Conservation (phyloP, 306 rosid genomes). For the Medicago ruthenica region DNA sequence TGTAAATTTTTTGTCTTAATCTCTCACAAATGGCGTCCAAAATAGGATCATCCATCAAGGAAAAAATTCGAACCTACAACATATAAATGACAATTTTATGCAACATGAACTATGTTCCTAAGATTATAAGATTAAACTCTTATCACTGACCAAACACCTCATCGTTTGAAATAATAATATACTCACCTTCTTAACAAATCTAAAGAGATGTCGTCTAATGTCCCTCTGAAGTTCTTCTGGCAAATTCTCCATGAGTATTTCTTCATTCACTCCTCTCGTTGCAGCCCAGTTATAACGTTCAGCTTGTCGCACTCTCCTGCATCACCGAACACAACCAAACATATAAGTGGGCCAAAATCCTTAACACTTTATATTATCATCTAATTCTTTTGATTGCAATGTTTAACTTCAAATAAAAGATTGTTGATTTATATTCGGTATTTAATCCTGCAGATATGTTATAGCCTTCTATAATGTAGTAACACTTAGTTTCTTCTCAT, state of each 20-base stretch:
- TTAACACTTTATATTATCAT: not conserved
- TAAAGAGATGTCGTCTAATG: conserved; percentile 80
- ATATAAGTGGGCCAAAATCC: conserved; percentile 15
- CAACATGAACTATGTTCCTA: not conserved
- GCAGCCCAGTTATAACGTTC: conserved; percentile 90
- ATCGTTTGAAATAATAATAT: not conserved
- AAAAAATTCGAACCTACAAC: conserved; percentile 76
- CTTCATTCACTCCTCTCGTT: conserved; percentile 94
- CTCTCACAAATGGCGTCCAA: conserved; percentile 81
- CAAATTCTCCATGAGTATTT: conserved; percentile 71
- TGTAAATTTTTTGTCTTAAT: conserved; percentile 76
- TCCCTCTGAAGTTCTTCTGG: conserved; percentile 87
- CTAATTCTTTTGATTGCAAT: too few species aligned
- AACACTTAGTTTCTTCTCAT: too few species aligned
- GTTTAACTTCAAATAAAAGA: too few species aligned
- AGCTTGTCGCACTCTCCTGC: conserved; percentile 75
- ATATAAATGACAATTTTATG: not conserved
- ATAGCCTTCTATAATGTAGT: too few species aligned
- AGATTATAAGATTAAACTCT: not conserved
- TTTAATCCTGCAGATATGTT: too few species aligned
- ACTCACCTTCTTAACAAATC: conserved; percentile 41
- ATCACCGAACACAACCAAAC: conserved; percentile 39
- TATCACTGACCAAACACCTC: not conserved
- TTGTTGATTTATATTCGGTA: too few species aligned
- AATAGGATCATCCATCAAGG: conserved; percentile 77